Evolutionary conservation across 164 flowering plant genomes (phyloP).

Genomic region (Stephania cephalantha): DNA sequence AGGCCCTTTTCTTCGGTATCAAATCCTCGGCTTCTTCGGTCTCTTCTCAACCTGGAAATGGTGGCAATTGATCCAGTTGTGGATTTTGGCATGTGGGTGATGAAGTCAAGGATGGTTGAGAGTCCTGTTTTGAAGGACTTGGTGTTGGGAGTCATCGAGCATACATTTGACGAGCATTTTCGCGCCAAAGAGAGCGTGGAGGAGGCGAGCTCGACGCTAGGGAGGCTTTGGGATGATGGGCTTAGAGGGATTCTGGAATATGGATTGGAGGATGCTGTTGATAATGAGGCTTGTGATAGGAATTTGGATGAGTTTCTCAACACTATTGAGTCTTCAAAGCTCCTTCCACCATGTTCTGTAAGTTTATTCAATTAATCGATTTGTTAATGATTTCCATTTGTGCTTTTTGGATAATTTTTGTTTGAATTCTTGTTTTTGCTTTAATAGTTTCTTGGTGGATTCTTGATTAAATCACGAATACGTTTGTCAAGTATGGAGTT

Average conservation of each 20-base stretch:
- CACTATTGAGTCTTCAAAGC: constrained; percentile 40
- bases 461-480: too few species aligned
- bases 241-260: constrained; percentile 68
- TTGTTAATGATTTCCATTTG: too few species aligned
- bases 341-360: constrained; percentile 61
- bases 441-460: too few species aligned
- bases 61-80: constrained; percentile 52
- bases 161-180: constrained; percentile 67
- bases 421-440: not conserved
- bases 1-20: constrained; percentile 46
- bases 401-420: too few species aligned
- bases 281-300: constrained; percentile 52
- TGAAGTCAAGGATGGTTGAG: constrained; percentile 54
- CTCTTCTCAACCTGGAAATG: constrained; percentile 40
- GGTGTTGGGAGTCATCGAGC: constrained; percentile 26
- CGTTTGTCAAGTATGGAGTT: too few species aligned
- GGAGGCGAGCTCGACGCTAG: constrained; percentile 43
- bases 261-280: constrained; percentile 59
- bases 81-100: constrained; percentile 61
- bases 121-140: constrained; percentile 18
- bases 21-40: constrained; percentile 36
- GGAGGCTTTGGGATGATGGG: constrained; percentile 41
- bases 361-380: constrained; percentile 20
- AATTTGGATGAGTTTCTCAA: constrained; percentile 47
- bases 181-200: constrained; percentile 52